phyloP scores from a whole-genome alignment of 2,329 filamentous ascomycete species.

The Eutypa lata region DNA sequence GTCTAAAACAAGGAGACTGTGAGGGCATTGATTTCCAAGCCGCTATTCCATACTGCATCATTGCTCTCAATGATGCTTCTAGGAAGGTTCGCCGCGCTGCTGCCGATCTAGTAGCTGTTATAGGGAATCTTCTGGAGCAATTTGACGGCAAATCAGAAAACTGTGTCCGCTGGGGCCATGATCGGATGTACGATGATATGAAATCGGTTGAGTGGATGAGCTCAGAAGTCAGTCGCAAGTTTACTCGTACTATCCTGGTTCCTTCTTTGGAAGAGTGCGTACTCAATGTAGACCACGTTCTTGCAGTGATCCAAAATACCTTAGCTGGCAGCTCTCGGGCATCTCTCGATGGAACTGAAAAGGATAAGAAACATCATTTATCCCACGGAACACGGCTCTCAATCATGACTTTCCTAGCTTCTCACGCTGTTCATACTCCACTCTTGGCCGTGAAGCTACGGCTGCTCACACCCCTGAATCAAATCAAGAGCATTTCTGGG shows the following conservation, averaged over 20 bases:
- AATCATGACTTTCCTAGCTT: constrained; percentile 69
- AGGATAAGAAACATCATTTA: constrained; percentile 53
- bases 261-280: constrained; percentile 82
- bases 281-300: constrained; percentile 71
- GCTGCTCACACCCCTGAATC: constrained; percentile 69
- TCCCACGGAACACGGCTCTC: constrained; percentile 61
- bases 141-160: constrained; percentile 37
- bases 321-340: constrained; percentile 48
- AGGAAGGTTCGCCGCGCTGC: constrained; percentile 75
- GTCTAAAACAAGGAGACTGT: constrained; percentile 50
- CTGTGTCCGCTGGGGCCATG: constrained; percentile 55
- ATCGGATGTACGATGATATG: constrained; percentile 61
- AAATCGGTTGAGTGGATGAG: constrained; percentile 56
- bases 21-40: constrained; percentile 67
- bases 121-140: constrained; percentile 48
- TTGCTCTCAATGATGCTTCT: constrained; percentile 71
- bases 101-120: constrained; percentile 59
- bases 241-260: constrained; percentile 66
- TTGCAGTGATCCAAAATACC: constrained; percentile 57
- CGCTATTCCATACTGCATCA: constrained; percentile 76
- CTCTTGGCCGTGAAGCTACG: constrained; percentile 65
- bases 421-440: constrained; percentile 68
- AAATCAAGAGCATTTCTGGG: constrained; percentile 67
- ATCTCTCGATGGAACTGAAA: constrained; percentile 22
- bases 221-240: constrained; percentile 52